Base-by-base conservation (phyloP, 495 filamentous ascomycete genomes). In the Poronia punctata region DNA sequence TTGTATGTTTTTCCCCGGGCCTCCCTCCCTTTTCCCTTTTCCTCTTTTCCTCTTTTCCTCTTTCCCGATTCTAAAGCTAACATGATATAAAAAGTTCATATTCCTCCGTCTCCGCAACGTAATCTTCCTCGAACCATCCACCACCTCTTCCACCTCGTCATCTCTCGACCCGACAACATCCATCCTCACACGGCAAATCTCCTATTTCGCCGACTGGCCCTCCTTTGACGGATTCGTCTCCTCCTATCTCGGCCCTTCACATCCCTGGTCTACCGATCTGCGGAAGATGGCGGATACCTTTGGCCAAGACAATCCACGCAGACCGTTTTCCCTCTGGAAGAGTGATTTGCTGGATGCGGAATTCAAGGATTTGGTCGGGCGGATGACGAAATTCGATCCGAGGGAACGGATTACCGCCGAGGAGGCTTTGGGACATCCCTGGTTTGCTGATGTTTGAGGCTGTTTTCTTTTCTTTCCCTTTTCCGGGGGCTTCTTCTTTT, bases 141-240 rank as follows among this genome's bases (percentile, higher is more conserved):
- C n/a, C n/a, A n/a, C n/a, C n/a, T n/a, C n/a, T n/a, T n/a, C n/a
- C n/a, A n/a, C n/a, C n/a, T n/a, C n/a, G n/a, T n/a, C n/a, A n/a
- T n/a, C n/a, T n/a, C n/a, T 66, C 29, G 65, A 69, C 48, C 68
- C 65, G 20, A 68, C 75, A 46, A 68, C 67, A 43, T 51, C 64
- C 30, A 59, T 52, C 7, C 35, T 61, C 15, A 48, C 50, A 16
- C 66, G 70, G 16, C 67, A 72, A 40, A 61, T 70, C 11, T 74
- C 70, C 2, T 71, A 69, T 41, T 74, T 72, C 52, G 68, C 62
- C 37, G 62, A 74, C 35, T 42, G 43, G 57, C 48, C 71, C 8
- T 55, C 62, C 30, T 46, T 60, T 26, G 46, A 53, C n/a, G 48
- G 55, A 20, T 50, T 62, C 18, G 38, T 62, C 25, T 39, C 54